Conservation (phyloP, 208 protist genomes). For the Blastocrithidia nonstop region DNA sequence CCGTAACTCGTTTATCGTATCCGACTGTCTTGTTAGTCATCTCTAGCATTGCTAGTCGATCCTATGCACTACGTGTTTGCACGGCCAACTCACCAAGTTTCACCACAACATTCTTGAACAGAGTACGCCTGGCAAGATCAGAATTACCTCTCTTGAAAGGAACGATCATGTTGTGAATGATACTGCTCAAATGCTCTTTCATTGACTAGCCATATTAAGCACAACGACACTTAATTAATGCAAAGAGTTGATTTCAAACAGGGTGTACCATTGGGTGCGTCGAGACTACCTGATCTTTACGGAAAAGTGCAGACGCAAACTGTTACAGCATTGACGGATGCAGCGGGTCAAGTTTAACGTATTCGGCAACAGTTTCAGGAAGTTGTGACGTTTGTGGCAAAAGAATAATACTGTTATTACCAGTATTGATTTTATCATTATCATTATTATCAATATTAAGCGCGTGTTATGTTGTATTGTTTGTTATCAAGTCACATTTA, state of each 20-base stretch:
- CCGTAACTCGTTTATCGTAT: slow-evolving; percentile 31
- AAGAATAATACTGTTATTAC: not conserved
- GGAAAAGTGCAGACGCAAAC: slow-evolving; percentile 68
- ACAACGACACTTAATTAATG: slow-evolving; percentile 45
- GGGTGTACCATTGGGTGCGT: slow-evolving; percentile 81
- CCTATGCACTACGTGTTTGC: slow-evolving; percentile 41
- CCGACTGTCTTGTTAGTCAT: slow-evolving; percentile 64
- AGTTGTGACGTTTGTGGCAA: slow-evolving; percentile 5
- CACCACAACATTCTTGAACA: slow-evolving; percentile 69
- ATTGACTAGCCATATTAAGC: slow-evolving; percentile 61
- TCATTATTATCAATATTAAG: not conserved
- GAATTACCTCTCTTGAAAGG: slow-evolving; percentile 73
- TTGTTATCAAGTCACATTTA: not conserved
- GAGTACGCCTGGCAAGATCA: slow-evolving; percentile 43
- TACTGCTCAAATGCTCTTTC: slow-evolving; percentile 69
- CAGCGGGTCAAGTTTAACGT: slow-evolving; percentile 45
- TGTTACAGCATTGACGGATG: slow-evolving; percentile 65
- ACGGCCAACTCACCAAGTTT: slow-evolving; percentile 63
- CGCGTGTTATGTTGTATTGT: not conserved
- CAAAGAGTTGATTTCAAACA: slow-evolving; percentile 73
- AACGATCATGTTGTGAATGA: slow-evolving; percentile 71
- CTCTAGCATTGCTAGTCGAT: slow-evolving; percentile 52
- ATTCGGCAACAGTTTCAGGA: slow-evolving; percentile 24
- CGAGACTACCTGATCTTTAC: slow-evolving; percentile 70
- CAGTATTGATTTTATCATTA: not conserved